Base-by-base conservation (phyloP, 139 green algal species). In the Trebouxia sp. region DNA sequence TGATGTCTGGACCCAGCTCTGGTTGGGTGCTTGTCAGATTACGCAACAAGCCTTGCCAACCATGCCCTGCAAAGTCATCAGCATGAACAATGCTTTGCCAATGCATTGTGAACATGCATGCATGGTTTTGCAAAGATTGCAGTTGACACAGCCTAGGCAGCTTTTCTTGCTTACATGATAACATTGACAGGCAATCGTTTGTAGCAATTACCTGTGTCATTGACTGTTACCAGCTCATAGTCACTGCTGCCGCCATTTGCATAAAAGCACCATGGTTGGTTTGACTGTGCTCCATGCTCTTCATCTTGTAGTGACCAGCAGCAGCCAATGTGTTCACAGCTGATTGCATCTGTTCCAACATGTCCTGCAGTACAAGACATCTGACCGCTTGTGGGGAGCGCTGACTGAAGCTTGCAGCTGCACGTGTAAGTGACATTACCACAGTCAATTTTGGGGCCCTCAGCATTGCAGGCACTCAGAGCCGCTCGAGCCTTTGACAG, bases 181-280 rank as follows among this genome's bases (percentile, higher is more conserved):
- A 9, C 6, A 26, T 22, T 43, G 15, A 45, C 32, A 39, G 1
- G 24, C 43, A 12, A 58, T 53, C 8, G 51, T 43, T 42, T n/a
- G 45, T 26, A 39, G 30, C 56, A 17, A 32, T 20, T 66, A 56
- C 56, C 56, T 41, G 56, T 75, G 41, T 76, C 39, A 6, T 82
- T 58, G n/a, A 41, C 37, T 62, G 24, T 53, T 24, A 53, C 43
- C 10, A 69, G 32, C 32, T 50, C 43, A 58, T 91, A 91, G 10
- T 76, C 65, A 45, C 70, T 83, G 26, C n/a, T 50, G 24, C 41
- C 39, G 5, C 41, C 65, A 42, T 90, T 90, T 17, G 56, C 37
- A 38, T 79, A 50, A 65, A 90, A 92, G 53, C 88, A 92, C 88
- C 87, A 90, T 22, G 87, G 79, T 26, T 76, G 37, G 48, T 76